Evolutionary conservation across 1,284 basidiomycete species (phyloP).

Genomic region (Apiotrichum siamense): DNA sequence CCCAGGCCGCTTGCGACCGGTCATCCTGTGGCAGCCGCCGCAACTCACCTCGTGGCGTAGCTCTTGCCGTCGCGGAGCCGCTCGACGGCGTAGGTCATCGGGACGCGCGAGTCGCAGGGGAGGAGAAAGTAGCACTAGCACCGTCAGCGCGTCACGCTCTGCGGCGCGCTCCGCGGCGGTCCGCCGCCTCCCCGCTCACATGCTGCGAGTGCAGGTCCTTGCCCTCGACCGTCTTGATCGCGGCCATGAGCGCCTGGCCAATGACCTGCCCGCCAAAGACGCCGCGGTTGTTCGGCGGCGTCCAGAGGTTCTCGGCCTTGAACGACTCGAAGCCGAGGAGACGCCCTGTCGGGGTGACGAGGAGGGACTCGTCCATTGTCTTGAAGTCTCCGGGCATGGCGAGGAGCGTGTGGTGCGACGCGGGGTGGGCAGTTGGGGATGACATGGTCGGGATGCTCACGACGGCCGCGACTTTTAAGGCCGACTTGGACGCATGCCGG

Average conservation of each 20-base stretch:
- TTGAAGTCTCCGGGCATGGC: too few relatives aligned
- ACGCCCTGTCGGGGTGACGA: neutral
- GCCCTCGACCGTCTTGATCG: conserved; percentile 64
- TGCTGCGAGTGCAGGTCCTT: conserved; percentile 58
- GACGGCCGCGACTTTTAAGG: too few relatives aligned
- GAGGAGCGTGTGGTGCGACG: too few relatives aligned
- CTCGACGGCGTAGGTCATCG: conserved; percentile 79
- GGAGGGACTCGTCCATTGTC: neutral
- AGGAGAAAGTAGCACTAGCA: conserved; percentile 3
- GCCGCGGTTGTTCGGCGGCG: conserved; percentile 61
- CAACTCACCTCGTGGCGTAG: conserved; percentile 23
- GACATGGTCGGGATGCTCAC: too few relatives aligned
- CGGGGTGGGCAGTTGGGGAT: too few relatives aligned
- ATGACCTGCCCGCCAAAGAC: conserved; percentile 85
- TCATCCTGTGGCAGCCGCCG: too few relatives aligned
- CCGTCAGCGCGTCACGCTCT: neutral
- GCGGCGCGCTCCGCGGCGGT: neutral
- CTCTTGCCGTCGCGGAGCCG: conserved; percentile 58
- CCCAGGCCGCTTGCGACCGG: neutral
- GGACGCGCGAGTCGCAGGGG: conserved; percentile 56
- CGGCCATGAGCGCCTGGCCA: conserved; percentile 73
- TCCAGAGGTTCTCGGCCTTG: conserved; percentile 65
- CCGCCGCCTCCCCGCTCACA: too few relatives aligned
- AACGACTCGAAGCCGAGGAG: conserved; percentile 43
- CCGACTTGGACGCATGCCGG: too few relatives aligned